phyloP scores from a whole-genome alignment of 495 filamentous ascomycete genomes.

The Friedmanniomyces endolithicus region DNA sequence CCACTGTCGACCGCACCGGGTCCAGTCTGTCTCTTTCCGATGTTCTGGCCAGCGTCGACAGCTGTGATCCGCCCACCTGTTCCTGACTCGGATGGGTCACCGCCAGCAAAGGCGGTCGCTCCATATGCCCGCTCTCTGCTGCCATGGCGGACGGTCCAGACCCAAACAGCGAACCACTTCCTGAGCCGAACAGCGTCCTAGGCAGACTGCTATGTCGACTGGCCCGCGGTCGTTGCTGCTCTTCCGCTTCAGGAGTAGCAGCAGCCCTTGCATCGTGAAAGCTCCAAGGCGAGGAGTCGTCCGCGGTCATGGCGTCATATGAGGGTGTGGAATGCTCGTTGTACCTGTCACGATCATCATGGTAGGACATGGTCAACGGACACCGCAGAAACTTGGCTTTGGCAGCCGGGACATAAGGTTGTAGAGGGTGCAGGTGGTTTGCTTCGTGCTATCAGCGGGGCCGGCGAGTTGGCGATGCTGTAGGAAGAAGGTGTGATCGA shows the following conservation, averaged over 20 bases:
- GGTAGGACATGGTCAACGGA: conserved; percentile 1
- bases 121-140: background rate
- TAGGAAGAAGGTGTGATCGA: background rate
- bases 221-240: background rate
- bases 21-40: conserved; percentile 5
- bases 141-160: background rate
- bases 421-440: background rate
- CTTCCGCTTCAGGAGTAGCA: background rate
- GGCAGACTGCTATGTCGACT: conserved; percentile 11
- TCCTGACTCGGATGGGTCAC: conserved; percentile 6
- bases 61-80: background rate
- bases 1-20: background rate
- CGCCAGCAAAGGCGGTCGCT: conserved; percentile 1
- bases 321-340: background rate
- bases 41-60: background rate
- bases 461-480: background rate
- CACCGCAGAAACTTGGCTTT: background rate
- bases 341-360: background rate
- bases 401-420: background rate
- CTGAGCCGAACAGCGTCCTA: conserved; percentile 2
- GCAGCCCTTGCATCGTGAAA: conserved; percentile 6
- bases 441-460: background rate
- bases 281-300: conserved; percentile 8
- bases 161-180: conserved; percentile 9
- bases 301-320: background rate